Base-by-base conservation (phyloP, 306 rosid species). In the Ceratonia siliqua region DNA sequence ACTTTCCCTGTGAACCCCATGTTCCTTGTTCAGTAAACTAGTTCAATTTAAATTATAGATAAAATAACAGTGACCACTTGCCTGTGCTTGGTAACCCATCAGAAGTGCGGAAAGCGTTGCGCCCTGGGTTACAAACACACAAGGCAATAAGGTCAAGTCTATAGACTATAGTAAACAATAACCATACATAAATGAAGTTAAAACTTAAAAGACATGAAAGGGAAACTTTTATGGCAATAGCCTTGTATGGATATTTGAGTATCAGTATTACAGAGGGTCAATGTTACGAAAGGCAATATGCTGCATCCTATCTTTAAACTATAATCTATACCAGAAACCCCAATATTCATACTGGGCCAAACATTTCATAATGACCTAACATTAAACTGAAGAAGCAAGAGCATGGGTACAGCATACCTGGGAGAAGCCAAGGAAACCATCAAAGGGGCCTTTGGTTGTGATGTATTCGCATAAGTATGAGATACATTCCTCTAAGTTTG, bases 391-490 rank as follows among this genome's bases (percentile, higher is more conserved):
- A 41, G 15, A 65, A 57, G 53, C 10, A 28, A 5, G 56, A 42
- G 45, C 68, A 73, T 12, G 24, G 14, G 12, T 68, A 65, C 69
- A 52, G 32, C 49, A 18, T 83, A 87, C 97, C 94, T 89, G 94
- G 36, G 94, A 91, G 74, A 91, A 89, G 50, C 94, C 95, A 59
- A 87, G 92, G 30, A 92, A 72, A 14, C 98, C 98, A 87, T 87
- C 89, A 78, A 88, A 90, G 50, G 96, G 98, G 12, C 98, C 98
- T 22, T 90, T 87, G 75, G 78, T 77, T 55, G 87, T 92, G 67
- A 92, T 90, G 86, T 90, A 88, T n/a, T 92, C 87, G 32, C 88
- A 83, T 20, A 90, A 70, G 77, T 84, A 86, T 56, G 92, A 70
- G 68, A 92, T 84, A 73, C 96, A 90, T 79, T 85, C 89, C 69